phyloP scores from a whole-genome alignment of 1,284 basidiomycete genomes.

The Schizophyllum commune region DNA sequence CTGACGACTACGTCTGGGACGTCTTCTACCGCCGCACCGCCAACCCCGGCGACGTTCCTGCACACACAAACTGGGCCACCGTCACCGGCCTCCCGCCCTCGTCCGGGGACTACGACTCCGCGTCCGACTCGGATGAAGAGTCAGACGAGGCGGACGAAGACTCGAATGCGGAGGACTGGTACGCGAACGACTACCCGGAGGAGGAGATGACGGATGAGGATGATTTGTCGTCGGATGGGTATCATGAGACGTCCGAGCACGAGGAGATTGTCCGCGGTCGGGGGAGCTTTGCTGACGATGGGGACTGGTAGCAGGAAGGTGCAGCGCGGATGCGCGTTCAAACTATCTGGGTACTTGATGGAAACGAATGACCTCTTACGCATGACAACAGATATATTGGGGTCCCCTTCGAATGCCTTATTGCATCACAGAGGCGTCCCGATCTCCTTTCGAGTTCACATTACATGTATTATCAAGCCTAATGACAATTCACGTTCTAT shows the following conservation, averaged over 20 bases:
- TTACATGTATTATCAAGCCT: no score
- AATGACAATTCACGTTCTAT: no score
- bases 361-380: no score
- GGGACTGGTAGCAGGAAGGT: neutral
- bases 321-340: no score
- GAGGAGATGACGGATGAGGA: constrained; percentile 42
- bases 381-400: no score
- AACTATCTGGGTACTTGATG: no score
- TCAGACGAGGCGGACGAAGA: constrained; percentile 70
- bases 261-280: neutral
- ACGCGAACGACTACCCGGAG: constrained; percentile 76
- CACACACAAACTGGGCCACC: constrained; percentile 53
- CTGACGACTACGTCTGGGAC: constrained; percentile 69
- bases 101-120: constrained; percentile 42
- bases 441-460: no score
- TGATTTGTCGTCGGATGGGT: constrained; percentile 7
- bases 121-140: constrained; percentile 55
- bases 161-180: constrained; percentile 76
- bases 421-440: no score
- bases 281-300: neutral
- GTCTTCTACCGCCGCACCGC: constrained; percentile 65
- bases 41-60: constrained; percentile 49
- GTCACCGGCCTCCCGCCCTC: constrained; percentile 60
- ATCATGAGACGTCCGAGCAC: neutral
- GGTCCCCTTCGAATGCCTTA: no score